Base-by-base conservation (phyloP, 495 filamentous ascomycete genomes). In the Lasiosphaeria ovina region DNA sequence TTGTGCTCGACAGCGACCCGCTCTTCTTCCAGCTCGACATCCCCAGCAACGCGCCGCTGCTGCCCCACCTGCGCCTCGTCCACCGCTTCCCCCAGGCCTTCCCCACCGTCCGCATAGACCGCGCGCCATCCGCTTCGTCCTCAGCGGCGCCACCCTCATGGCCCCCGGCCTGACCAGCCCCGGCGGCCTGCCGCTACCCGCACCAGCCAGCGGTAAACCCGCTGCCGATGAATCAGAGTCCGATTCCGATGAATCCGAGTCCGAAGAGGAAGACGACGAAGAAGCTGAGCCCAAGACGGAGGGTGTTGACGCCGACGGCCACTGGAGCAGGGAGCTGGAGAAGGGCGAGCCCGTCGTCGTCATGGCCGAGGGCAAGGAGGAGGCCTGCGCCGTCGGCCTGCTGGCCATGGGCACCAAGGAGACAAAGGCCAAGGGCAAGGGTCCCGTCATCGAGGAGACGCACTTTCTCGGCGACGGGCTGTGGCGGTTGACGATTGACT, bases 401-500 rank as follows among this genome's bases (percentile, higher is more conserved):
- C 70, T 98, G 77, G 89, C 88, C 77, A 87, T 90, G 80, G 89
- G 92, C 11, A 97, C 94, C 0, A 86, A 89, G 80, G 91, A 97
- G 74, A 90, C 95, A 64, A 96, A 91, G 83, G 87, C 83, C 67
- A 91, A 93, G 77, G 90, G 89, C 62, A 97, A 96, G 78, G 95
- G 92, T 1, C 87, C 92, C 38, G 94, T 89, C 31, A 89, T 97
- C 67, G 94, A 98, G 80, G 85, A 88, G 61, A 90, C 89, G 54
- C 93, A 97, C 85, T 97, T 86, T 80, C 71, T 97, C 50, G 94
- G 95, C 6, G 94, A 98, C 84, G 94, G 93, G 56, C 73, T 98
- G 62, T 98, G 94, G 94, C 87, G 77, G 76, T 74, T 95, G 74
- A 77, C 74, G 60, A 73, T 90, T 58, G 90, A 92, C 72, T 96